Evolutionary conservation across 2,329 filamentous ascomycete genomes (phyloP), one percentile per base, ranked within the genome.

Genomic region (Zasmidium cellare): DNA sequence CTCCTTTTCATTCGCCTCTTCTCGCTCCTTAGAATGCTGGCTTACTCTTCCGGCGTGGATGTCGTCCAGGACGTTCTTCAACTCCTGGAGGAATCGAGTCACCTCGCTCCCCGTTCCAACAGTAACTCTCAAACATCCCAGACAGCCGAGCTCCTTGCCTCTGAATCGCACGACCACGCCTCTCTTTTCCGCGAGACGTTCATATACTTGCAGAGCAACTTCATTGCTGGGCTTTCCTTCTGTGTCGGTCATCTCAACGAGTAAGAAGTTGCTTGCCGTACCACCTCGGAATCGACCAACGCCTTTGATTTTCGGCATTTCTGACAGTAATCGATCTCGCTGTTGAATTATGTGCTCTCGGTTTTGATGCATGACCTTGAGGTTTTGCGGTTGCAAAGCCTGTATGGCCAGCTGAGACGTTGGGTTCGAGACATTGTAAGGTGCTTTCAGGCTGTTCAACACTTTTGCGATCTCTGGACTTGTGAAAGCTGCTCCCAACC

Each of bases 141-240:
- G 75, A 72, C 94, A 99, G 3, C 92, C 93, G 64, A 89, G 81
- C 79, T 99, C 94, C 77, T 92, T 96, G 49, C 94, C 94, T 67
- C 94, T 82, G 75, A 97, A 99, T 54, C 94, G 82, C 3, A 97
- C 93, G 6, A 99, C 92, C 0, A 99, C 93, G 0, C 93, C 92
- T 72, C 86, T 87, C 44, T 86, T 84, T 80, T 96, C 91, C 0
- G 94, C 94, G 68, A 99, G 80, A 25, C 80, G 81, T 76, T 96
- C 87, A 74, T 99, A 99, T 7, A 93, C 88, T 11, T 84, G 85
- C 68, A 92, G 74, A 16, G 94, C 94, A 1, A 84, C 84, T 50
- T 80, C 79, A 67, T 97, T 99, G 70, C 91, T 89, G 1, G 94
- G 89, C 71, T 86, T 79, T 0, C 90, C 91, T 3, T 77, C 77